Evolutionary conservation across 768 basidiomycete genomes (phyloP).

Genomic region (Amanita exitialis): DNA sequence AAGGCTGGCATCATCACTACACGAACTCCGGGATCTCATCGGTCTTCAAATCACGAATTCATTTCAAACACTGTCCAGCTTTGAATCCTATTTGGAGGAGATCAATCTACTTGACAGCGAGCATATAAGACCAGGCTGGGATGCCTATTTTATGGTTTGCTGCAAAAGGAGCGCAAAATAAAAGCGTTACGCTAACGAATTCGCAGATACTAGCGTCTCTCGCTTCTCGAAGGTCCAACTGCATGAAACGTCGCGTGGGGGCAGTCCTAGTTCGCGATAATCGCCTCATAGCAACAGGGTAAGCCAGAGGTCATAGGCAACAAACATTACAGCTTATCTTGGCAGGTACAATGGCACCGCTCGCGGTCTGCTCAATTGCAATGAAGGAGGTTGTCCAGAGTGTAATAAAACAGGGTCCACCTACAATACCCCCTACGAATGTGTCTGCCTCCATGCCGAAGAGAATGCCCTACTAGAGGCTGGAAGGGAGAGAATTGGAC

Average conservation of each 20-base stretch:
- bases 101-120: constrained; percentile 64
- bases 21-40: constrained; percentile 36
- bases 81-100: constrained; percentile 55
- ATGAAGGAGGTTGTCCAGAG: constrained; percentile 78
- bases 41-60: constrained; percentile 55
- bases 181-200: background rate
- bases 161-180: background rate
- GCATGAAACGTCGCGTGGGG: constrained; percentile 96
- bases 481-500: constrained; percentile 81
- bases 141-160: constrained; percentile 92
- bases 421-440: constrained; percentile 52
- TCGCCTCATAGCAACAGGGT: constrained; percentile 75
- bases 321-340: background rate
- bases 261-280: constrained; percentile 85
- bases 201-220: constrained; percentile 77
- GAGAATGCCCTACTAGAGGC: constrained; percentile 96
- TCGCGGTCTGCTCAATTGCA: constrained; percentile 81
- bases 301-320: constrained; percentile 11
- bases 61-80: constrained; percentile 40
- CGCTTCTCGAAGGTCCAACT: constrained; percentile 85
- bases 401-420: constrained; percentile 54
- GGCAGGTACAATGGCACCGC: constrained; percentile 95
- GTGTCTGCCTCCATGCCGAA: constrained; percentile 94
- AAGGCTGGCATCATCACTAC: constrained; percentile 17
- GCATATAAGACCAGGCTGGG: constrained; percentile 84